A percentile compares a stretch with the other conserved stretches of the same genome.
Evolutionary conservation across 164 flowering plant species (phyloP).

Genomic region (Liriodendron chinense): DNA sequence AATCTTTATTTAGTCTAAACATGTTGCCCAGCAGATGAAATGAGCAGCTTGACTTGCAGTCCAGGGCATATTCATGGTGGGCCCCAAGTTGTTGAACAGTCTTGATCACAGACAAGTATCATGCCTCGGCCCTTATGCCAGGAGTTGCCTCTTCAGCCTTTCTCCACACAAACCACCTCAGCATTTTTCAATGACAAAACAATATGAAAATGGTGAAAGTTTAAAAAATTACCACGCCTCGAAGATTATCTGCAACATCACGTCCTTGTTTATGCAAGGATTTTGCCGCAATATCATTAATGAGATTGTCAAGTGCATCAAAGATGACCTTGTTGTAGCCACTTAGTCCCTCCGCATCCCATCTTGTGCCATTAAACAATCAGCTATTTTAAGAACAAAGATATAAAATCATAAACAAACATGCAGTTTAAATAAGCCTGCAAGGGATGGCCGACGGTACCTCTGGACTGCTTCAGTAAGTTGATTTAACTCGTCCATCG

Average conservation of each 20-base stretch:
- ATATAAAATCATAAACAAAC: not conserved
- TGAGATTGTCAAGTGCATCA: not conserved
- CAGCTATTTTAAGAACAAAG: not conserved
- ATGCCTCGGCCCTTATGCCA: too few species aligned
- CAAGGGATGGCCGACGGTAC: not conserved
- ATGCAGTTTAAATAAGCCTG: too few species aligned
- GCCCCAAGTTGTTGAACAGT: too few species aligned
- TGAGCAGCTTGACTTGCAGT: too few species aligned
- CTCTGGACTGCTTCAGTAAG: slow-evolving; percentile 2
- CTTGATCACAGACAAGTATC: too few species aligned
- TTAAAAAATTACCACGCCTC: not conserved
- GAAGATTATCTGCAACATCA: not conserved
- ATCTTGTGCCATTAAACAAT: not conserved
- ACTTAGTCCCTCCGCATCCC: slow-evolving; percentile 7
- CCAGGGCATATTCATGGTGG: too few species aligned
- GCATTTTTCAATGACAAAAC: not conserved
- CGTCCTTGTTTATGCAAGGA: not conserved
- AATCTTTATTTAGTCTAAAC: too few species aligned
- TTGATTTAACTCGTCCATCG: not conserved
- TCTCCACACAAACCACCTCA: not conserved
- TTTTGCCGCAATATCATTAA: not conserved
- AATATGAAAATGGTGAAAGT: not conserved
- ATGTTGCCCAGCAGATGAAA: too few species aligned
- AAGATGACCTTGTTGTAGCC: slow-evolving; percentile 6
- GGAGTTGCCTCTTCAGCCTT: too few species aligned